A percentile compares a stretch with the other conserved stretches of the same genome.
Evolutionary conservation across 805 yeast species (phyloP).

Genomic region (Kodamaea nitidulidarum): DNA sequence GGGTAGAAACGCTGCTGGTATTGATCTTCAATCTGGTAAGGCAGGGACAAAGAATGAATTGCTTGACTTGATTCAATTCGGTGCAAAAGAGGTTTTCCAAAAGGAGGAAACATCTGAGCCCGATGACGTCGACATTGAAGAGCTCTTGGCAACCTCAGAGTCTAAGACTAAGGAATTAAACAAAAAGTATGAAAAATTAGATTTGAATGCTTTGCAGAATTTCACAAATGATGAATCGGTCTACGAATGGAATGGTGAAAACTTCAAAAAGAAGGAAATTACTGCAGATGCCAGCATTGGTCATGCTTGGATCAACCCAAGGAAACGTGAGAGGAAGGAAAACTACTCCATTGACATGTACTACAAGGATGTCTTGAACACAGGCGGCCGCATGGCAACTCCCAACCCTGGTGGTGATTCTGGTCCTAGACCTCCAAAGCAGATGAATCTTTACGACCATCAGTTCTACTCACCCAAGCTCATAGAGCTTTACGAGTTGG

Average conservation of each 20-base stretch:
- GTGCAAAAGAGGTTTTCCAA: constrained; percentile 64
- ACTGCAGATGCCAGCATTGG: constrained; percentile 46
- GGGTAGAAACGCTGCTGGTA: constrained; percentile 44
- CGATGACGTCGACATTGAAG: constrained; percentile 56
- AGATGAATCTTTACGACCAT: constrained; percentile 78
- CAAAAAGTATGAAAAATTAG: constrained; percentile 60
- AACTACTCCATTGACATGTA: constrained; percentile 87
- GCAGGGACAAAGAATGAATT: constrained; percentile 63
- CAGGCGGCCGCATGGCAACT: constrained; percentile 43
- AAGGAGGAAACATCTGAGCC: constrained; percentile 29
- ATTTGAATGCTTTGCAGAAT: constrained; percentile 74
- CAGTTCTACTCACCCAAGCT: constrained; percentile 84
- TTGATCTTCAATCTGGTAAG: constrained; percentile 25
- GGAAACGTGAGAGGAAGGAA: constrained; percentile 79
- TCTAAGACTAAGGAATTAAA: constrained; percentile 58
- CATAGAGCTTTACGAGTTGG: constrained; percentile 73
- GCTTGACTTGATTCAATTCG: constrained; percentile 77
- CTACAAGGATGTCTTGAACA: constrained; percentile 72
- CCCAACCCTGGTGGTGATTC: constrained; percentile 34
- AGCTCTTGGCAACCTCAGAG: constrained; percentile 57
- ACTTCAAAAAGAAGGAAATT: constrained; percentile 63
- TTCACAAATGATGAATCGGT: constrained; percentile 65
- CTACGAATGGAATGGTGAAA: constrained; percentile 86
- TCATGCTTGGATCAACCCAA: constrained; percentile 76
- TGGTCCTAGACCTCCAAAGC: constrained; percentile 83